These are phyloP conservation scores for Peronosclerospora sorghi DNA, from an alignment of 352 stramenopile species.

Conservation along the genomic window DNA sequence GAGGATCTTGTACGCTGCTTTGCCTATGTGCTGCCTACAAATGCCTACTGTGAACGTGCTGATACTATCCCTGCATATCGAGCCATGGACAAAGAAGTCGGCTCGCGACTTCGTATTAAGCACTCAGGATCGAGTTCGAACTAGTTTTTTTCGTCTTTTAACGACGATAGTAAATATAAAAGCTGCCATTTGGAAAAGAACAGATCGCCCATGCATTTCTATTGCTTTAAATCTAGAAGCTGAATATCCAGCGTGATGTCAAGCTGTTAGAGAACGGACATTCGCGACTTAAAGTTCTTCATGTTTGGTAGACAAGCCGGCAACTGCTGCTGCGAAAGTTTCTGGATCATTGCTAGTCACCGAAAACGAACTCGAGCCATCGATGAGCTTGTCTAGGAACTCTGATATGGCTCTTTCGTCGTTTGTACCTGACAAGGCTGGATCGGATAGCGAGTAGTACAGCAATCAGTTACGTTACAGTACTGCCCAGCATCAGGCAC, in stretches of 20 bases:
- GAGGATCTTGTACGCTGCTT: slow-evolving; percentile 63
- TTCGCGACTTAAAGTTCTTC: slow-evolving; percentile 31
- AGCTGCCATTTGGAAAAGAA: too few species aligned
- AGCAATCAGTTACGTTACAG: slow-evolving; percentile 1
- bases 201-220: too few species aligned
- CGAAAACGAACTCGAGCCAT: slow-evolving; percentile 41
- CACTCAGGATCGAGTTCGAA: slow-evolving; percentile 40
- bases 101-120: too few species aligned
- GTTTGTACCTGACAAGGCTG: slow-evolving; percentile 24
- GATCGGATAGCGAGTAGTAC: slow-evolving; percentile 7
- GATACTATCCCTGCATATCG: too few species aligned
- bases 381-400: slow-evolving; percentile 57
- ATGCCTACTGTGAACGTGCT: too few species aligned
- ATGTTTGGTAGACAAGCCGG: slow-evolving; percentile 8
- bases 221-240: too few species aligned
- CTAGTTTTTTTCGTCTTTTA: slow-evolving; percentile 11
- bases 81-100: too few species aligned
- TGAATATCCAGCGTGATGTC: too few species aligned
- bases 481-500: neutral
- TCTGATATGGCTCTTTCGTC: slow-evolving; percentile 26
- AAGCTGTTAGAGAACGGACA: too few species aligned
- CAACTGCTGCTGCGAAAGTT: slow-evolving; percentile 15
- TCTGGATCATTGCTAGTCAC: slow-evolving; percentile 22
- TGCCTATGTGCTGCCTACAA: too few species aligned
- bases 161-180: too few species aligned